A percentile compares a stretch with the other conserved stretches of the same genome.
Evolutionary conservation across 306 rosid species (phyloP).

Genomic region (Cicer chorassanicum): DNA sequence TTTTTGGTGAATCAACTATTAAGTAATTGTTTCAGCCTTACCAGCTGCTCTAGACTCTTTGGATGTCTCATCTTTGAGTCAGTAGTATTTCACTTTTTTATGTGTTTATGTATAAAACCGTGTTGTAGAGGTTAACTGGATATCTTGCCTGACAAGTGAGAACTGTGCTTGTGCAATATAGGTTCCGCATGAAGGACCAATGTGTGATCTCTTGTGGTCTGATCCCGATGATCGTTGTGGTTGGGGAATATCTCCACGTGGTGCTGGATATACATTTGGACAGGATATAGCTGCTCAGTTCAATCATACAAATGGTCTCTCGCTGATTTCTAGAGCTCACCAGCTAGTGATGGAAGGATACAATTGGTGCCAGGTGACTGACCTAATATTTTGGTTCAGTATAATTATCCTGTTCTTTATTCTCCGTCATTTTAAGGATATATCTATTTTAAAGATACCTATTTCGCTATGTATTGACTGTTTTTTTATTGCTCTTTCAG

Average conservation of each 20-base stretch:
- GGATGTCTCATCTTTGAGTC: constrained; percentile 28
- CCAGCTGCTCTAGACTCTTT: constrained; percentile 19
- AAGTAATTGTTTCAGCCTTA: constrained; percentile 30
- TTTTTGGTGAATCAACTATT: constrained; percentile 5
- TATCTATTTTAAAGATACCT: not conserved
- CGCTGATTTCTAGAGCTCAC: constrained; percentile 96
- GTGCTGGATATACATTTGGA: constrained; percentile 98
- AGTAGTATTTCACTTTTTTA: constrained; percentile 3
- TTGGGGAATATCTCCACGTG: constrained; percentile 99
- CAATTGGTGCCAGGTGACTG: constrained; percentile 97
- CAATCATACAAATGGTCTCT: constrained; percentile 91
- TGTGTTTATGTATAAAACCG: not conserved
- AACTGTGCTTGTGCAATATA: constrained; percentile 42
- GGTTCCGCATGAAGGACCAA: constrained; percentile 99
- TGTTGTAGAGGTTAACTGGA: constrained; percentile 4
- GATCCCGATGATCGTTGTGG: constrained; percentile 99
- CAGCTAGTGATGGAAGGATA: constrained; percentile 99
- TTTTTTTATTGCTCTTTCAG: constrained; percentile 53
- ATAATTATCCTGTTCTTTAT: not conserved
- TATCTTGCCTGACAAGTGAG: constrained; percentile 35
- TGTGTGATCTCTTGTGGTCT: constrained; percentile 99
- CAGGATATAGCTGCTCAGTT: constrained; percentile 97
- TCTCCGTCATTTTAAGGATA: not conserved
- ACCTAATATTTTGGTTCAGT: constrained; percentile 20
- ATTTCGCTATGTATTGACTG: constrained; percentile 39